Evolutionary conservation across 306 rosid species (phyloP), one percentile per base, ranked within the genome.

Genomic region (Sicyos edulis): DNA sequence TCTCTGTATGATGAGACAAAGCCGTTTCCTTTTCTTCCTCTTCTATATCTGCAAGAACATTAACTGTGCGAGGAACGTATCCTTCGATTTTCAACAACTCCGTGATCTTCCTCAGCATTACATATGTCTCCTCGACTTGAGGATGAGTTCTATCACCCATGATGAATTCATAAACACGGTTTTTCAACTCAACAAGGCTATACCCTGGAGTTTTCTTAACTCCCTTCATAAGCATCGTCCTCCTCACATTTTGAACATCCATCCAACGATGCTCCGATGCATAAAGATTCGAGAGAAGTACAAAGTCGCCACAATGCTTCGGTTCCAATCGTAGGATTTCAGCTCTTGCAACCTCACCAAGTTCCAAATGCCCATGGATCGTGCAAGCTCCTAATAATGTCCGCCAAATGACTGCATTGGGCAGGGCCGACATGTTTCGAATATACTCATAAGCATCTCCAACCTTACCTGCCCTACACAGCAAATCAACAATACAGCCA

Each of bases 11-110:
- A 72, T 74, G 81, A 8, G 82, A 78, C 70, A 83, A 60, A 3
- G 76, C 84, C 13, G 53, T 71, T 77, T 77, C 86, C 63, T 80
- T 80, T 61, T 83, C 86, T 72, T 83, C 86, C 80, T 83, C 86
- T 69, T 77, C 86, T 65, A 83, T 80, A 75, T 80, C 86, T 2
- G 80, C 82, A 58, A 74, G 84, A 54, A 83, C 80, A 61, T 77
- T 75, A 10, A 32, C 66, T 1, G 82, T 83, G 69, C 64, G 75
- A 58, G 83, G 86, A 66, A 74, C 73, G 0, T 80, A 83, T 11
- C 86, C 86, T 79, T 83, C 67, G 52, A 60, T 45, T 54, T 62
- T 83, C 71, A 83, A 71, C 64, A 74, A 37, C n/a, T 16, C 64
- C 3, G 78, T 71, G 58, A 83, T 80, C 70, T 83, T 80, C 13